Evolutionary conservation across 495 filamentous ascomycete species (phyloP), one percentile per base, ranked within the genome.

Genomic region (Hypoxylon lienhwacheense): DNA sequence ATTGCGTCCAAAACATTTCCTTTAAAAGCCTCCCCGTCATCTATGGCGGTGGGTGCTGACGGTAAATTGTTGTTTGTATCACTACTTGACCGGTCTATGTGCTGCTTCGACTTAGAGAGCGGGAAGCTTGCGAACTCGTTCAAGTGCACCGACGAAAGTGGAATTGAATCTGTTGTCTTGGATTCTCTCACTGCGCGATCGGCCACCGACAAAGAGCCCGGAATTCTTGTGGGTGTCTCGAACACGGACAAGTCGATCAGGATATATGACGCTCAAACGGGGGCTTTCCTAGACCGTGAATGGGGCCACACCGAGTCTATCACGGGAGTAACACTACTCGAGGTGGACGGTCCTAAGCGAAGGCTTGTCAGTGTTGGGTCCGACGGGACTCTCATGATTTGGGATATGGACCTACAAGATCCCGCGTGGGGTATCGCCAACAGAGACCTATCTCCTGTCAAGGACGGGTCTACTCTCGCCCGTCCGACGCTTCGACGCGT

Each of bases 281-380:
- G 91, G 10, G 66, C 74, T 17, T 83, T 98, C 54, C 71, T 97
- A 43, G 85, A 88, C 19, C 84, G 88, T 28, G 93, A 96, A 68
- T 96, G 90, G 78, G 95, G 93, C 10, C 93, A 98, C 64, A 95
- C 89, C 0, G 91, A 95, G 64, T 87, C 90, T 32, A 85, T 97
- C 32, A 93, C 89, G 32, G 91, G 87, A 64, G 79, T 91, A 28
- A 76, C 83, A n/a, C 66, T 97, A 8, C 59, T 95, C 3, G 86
- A 89, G 55, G 72, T 72, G 2, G 69, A 77, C 1, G 71, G 81
- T 6, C 64, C 70, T 3, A 73, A 70, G 26, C 72, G 78, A 19
- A 83, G 72, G 37, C 66, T 92, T 34, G 77, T 93, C 29, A 90
- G 85, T 53, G 85, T 87, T 21, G 90, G 89, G 12, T 82, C 87